Evolutionary conservation across 2,329 filamentous ascomycete species (phyloP).

Genomic region (Aureobasidium melanogenum): DNA sequence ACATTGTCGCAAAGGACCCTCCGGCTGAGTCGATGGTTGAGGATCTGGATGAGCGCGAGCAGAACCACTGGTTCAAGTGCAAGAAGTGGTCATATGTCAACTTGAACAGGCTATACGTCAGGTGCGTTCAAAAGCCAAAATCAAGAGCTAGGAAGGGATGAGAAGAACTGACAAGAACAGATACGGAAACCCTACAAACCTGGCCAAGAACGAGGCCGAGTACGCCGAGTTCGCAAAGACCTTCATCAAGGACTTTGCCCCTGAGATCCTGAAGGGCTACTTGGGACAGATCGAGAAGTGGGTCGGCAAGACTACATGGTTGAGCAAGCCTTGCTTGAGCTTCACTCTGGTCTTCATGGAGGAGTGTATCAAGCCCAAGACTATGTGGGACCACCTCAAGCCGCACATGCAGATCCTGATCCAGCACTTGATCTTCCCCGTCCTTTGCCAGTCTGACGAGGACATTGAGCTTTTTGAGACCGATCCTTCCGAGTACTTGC

Average conservation of each 20-base stretch:
- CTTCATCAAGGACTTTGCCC: constrained; percentile 85
- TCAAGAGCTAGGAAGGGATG: constrained; percentile 5
- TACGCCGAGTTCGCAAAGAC: constrained; percentile 77
- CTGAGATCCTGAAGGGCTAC: constrained; percentile 93
- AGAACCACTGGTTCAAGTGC: constrained; percentile 98
- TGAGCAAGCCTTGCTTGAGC: constrained; percentile 87
- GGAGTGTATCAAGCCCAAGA: constrained; percentile 93
- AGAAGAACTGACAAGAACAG: constrained; percentile 25
- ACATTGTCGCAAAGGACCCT: constrained; percentile 75
- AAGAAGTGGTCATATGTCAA: constrained; percentile 99
- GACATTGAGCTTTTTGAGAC: constrained; percentile 91
- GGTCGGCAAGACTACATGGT: constrained; percentile 89
- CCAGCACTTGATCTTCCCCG: constrained; percentile 89
- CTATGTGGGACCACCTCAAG: constrained; percentile 92
- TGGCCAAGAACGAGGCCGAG: constrained; percentile 69
- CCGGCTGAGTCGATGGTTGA: constrained; percentile 72
- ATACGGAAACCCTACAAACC: constrained; percentile 76
- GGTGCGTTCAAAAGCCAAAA: neutral
- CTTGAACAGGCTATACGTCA: constrained; percentile 85
- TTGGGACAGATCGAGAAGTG: constrained; percentile 93
- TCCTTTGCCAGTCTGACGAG: constrained; percentile 84
- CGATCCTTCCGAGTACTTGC: constrained; percentile 92
- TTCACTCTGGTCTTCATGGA: constrained; percentile 93
- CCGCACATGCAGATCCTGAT: constrained; percentile 89
- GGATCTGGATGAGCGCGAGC: constrained; percentile 75